Percentiles rank a stretch among this genome's conserved stretches.
phyloP scores from a whole-genome alignment of 345 rosid genomes.

The Syzygium aqueum region DNA sequence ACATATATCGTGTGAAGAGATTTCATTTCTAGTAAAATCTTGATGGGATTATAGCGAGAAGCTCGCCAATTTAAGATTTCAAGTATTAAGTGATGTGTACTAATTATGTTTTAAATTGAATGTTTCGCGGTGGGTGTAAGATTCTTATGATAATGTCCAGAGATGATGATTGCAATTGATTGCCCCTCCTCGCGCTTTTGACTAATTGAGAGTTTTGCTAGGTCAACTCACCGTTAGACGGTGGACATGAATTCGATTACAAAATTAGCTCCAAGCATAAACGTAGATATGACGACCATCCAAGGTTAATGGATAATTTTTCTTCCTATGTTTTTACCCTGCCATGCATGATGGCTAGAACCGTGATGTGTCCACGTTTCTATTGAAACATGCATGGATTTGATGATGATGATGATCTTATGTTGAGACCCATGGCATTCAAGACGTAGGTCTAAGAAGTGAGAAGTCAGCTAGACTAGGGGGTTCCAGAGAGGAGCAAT shows the following conservation, averaged over 20 bases:
- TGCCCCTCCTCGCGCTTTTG: background rate
- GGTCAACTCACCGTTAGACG: background rate
- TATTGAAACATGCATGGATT: background rate
- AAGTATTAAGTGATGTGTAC: background rate
- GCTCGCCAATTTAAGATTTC: background rate
- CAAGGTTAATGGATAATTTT: background rate
- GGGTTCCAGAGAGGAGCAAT: background rate
- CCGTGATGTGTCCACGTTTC: background rate
- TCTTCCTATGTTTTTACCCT: background rate
- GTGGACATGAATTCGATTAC: background rate
- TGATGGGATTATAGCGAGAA: background rate
- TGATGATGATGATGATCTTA: background rate
- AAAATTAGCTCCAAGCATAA: background rate
- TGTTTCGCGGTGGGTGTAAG: background rate
- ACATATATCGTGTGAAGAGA: background rate
- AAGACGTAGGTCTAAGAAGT: background rate
- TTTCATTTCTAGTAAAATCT: background rate
- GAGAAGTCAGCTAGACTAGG: background rate
- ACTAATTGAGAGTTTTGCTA: too few species aligned
- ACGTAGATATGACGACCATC: background rate
- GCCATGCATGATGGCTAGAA: background rate
- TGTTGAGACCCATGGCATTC: background rate
- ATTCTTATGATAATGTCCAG: background rate
- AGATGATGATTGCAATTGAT: background rate
- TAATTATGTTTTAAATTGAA: background rate